Evolutionary conservation across 495 filamentous ascomycete genomes (phyloP), one percentile per base, ranked within the genome.

Genomic region (Lasiosphaeria hispida): DNA sequence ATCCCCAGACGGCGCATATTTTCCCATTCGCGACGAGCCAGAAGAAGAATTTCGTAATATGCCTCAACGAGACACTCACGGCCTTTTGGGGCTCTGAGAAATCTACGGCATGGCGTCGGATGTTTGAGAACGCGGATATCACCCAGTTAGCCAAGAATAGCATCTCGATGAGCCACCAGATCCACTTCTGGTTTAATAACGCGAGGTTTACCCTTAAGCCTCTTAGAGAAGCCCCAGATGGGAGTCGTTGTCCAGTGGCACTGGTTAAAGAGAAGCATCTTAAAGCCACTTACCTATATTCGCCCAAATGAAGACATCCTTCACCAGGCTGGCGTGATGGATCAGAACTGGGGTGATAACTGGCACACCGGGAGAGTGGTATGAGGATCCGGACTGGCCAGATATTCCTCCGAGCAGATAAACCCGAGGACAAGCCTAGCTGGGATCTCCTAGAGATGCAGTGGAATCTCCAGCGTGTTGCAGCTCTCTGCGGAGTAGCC

Each of bases 201-300:
- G 51, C 58, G 5, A 38, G 51, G 42, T 43, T 60, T 35, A 41
- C 58, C 38, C 14, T 60, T 0, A 60, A 60, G 51, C 58, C 58
- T 55, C 58, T 60, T 19, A 7, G 58, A 9, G 15, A 60, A 39
- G 49, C 44, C 4, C 7, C 49, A 11, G 35, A 55, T n/a, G 3
- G 58, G 33, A 37, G 44, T 60, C 13, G 50, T 60, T 10, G 51
- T 60, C 1, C 58, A 60, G 33, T 60, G 58, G 58, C 58, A 60
- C 35, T 60, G 51, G 58, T 44, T 60, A 7, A 60, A 60, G 44
- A 49, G 38, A 49, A 37, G 23, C 45, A 14, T 18, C 14, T 33
- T 60, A 18, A 55, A 55, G 33, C 52, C 52, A 15, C n/a, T 9
- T 34, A 18, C 18, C 8, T 43, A 35, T 4, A 45, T 55, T 44